Conservation (phyloP, 2,329 filamentous ascomycete species). For the Clonostachys chloroleuca region DNA sequence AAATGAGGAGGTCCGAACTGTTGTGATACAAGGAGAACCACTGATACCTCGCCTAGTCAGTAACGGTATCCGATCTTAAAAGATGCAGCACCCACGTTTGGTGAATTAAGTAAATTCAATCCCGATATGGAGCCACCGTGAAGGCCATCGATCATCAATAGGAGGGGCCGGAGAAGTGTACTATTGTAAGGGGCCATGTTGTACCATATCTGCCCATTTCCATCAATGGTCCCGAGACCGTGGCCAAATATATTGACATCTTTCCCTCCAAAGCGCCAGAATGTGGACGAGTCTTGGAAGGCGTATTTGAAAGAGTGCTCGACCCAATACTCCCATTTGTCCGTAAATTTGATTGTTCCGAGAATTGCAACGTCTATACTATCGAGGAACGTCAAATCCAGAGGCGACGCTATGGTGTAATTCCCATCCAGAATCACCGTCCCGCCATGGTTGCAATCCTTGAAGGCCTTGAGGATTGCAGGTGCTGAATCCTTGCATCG, state of each 20-base stretch:
- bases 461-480: neutral
- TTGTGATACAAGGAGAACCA: conserved; percentile 34
- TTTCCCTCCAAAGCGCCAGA: conserved; percentile 22
- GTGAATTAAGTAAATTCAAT: conserved; percentile 55
- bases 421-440: conserved; percentile 53
- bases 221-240: conserved; percentile 38
- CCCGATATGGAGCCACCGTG: conserved; percentile 54
- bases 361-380: conserved; percentile 55
- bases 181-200: conserved; percentile 52
- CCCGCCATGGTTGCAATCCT: conserved; percentile 55
- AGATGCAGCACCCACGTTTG: conserved; percentile 14
- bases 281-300: conserved; percentile 58
- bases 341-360: conserved; percentile 57
- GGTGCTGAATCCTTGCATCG: neutral
- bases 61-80: too few species aligned
- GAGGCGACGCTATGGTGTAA: conserved; percentile 59
- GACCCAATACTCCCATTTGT: conserved; percentile 67
- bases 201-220: conserved; percentile 65
- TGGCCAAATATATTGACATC: conserved; percentile 62
- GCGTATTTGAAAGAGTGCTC: conserved; percentile 56
- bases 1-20: conserved; percentile 58
- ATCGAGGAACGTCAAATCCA: conserved; percentile 61
- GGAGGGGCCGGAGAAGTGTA: conserved; percentile 52
- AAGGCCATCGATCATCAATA: conserved; percentile 52
- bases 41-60: conserved; percentile 10